Evolutionary conservation across 176 grass and related monocot genomes (phyloP), one percentile per base, ranked within the genome.

Genomic region (sorghum (Sorghum bicolor)): DNA sequence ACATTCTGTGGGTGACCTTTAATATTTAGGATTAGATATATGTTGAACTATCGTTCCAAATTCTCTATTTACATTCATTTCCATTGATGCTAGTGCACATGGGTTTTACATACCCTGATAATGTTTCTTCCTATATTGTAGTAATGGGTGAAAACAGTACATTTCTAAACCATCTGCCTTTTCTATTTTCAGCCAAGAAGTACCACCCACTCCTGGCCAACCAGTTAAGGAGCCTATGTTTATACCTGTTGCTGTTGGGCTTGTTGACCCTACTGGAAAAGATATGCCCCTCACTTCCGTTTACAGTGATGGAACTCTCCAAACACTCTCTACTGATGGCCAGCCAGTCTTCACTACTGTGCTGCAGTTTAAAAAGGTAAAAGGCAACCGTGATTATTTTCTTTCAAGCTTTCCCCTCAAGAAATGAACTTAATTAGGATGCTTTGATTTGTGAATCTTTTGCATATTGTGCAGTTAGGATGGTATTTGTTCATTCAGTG

Each of bases 291-390:
- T 99, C 63, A 85, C 83, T 87, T 85, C 85, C 47, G 19, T 99
- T 90, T 88, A 86, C 80, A 90, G 73, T 64, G 86, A 90, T 85
- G 93, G 96, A 85, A 80, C 64, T 71, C 77, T 92, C 41, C 80
- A 88, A 83, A 80, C 89, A 71, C 78, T 95, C 75, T 47, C 72
- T 83, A 68, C 55, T 34, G 86, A 85, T 61, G 90, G 52, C 2
- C 84, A 95, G 50, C 76, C 89, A 36, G 80, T 92, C 47, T 89
- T 83, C 71, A 94, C 87, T n/a, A 94, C 93, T 48, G 93, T 98
- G 31, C 96, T 98, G 88, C 89, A 87, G 55, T 92, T 98, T 88
- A 90, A 90, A 72, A 98, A 98, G 93, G 96, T 94, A 41, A 47
- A 26, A 71, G 37, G 37, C 15, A 80, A 67, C 29, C 57, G 29